Percentiles rank a stretch among this genome's conserved stretches.
Evolutionary conservation across 2,329 filamentous ascomycete genomes (phyloP).

Genomic region (Aureobasidium sp.): DNA sequence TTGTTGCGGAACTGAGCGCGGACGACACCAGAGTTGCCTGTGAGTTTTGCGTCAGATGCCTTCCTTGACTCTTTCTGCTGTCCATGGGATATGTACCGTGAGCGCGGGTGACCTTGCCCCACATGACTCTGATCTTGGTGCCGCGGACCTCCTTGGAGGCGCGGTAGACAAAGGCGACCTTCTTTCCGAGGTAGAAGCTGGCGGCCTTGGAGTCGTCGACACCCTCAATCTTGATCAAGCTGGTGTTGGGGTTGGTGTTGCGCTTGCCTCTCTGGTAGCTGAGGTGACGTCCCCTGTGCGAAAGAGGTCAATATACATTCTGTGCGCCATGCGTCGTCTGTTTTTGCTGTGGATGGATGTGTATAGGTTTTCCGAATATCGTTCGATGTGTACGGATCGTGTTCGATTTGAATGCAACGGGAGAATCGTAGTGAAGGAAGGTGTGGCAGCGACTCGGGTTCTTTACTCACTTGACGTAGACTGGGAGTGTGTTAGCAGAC

Average conservation of each 20-base stretch:
- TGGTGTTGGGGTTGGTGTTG: constrained; percentile 69
- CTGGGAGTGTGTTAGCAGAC: constrained; percentile 16
- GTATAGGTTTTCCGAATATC: background rate
- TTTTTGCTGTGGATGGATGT: background rate
- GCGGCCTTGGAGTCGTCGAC: constrained; percentile 85
- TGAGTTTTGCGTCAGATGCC: constrained; percentile 17
- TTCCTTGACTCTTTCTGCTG: constrained; percentile 11
- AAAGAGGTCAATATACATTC: constrained; percentile 14
- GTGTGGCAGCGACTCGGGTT: background rate
- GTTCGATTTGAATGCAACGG: background rate
- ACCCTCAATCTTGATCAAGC: constrained; percentile 97
- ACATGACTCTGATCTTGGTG: constrained; percentile 97
- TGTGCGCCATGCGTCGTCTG: background rate
- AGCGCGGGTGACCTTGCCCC: constrained; percentile 94
- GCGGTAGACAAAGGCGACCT: constrained; percentile 97
- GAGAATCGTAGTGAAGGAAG: background rate
- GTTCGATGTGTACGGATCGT: background rate
- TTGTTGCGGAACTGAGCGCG: constrained; percentile 95
- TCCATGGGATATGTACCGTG: constrained; percentile 56
- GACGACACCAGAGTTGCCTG: constrained; percentile 96
- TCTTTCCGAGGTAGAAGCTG: constrained; percentile 98
- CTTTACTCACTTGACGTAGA: constrained; percentile 29
- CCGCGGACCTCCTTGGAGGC: constrained; percentile 90
- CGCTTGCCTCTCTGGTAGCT: constrained; percentile 95
- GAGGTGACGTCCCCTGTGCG: constrained; percentile 84